A percentile compares a stretch with the other conserved stretches of the same genome.
Evolutionary conservation across 306 rosid genomes (phyloP).

Genomic region (Abrus precatorius): DNA sequence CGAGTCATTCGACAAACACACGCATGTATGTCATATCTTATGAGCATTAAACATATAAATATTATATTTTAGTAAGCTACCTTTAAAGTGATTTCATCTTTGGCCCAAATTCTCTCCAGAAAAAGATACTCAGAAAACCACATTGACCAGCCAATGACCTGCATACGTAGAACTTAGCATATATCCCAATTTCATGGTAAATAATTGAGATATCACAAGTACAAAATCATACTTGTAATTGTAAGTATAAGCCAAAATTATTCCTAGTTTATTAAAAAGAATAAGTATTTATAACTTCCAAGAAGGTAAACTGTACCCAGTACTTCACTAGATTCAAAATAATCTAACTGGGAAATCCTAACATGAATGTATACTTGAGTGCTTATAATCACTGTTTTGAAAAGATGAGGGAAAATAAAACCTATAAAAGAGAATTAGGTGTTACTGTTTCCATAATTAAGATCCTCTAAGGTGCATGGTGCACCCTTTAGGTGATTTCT

Average conservation of each 20-base stretch:
- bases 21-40: not conserved
- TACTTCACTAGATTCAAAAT: conserved; percentile 2
- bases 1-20: conserved; percentile 11
- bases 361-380: conserved; percentile 24
- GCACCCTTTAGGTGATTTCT: conserved; percentile 14
- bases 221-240: conserved; percentile 11
- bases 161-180: conserved; percentile 46
- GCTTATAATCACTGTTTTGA: not conserved
- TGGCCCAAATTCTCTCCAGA: conserved; percentile 97
- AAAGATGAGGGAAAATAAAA: conserved; percentile 34
- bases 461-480: conserved; percentile 30
- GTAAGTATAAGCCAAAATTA: conserved; percentile 28
- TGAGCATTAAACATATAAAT: not conserved
- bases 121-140: conserved; percentile 98
- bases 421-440: conserved; percentile 31
- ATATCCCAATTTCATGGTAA: conserved; percentile 18
- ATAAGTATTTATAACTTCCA: conserved; percentile 21
- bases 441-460: conserved; percentile 22
- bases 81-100: conserved; percentile 91
- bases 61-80: conserved; percentile 49
- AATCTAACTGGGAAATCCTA: conserved; percentile 29
- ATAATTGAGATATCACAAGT: conserved; percentile 11
- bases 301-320: conserved; percentile 31
- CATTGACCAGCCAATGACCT: conserved; percentile 99
- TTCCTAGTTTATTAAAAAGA: conserved; percentile 27